phyloP scores from a whole-genome alignment of 768 basidiomycete genomes.

The Favolaschia claudopus region DNA sequence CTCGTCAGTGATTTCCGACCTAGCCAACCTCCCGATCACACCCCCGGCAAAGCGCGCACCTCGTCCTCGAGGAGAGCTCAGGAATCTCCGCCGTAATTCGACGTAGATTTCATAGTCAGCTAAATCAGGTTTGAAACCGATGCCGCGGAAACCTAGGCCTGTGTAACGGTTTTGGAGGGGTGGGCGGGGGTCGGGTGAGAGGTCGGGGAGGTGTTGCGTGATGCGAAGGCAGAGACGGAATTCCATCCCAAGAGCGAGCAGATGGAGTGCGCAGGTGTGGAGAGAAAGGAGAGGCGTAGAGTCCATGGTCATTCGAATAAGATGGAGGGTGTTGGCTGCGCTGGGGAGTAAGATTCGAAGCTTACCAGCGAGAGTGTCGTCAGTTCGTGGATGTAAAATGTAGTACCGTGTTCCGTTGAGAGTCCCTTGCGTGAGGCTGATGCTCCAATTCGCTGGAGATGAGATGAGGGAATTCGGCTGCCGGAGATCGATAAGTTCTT shows the following conservation, averaged over 20 bases:
- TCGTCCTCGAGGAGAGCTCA: background rate
- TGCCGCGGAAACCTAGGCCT: background rate
- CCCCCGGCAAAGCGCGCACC: conserved; percentile 6
- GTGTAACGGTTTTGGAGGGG: background rate
- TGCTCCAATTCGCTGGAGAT: no score
- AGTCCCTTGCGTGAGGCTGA: no score
- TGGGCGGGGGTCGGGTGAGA: background rate
- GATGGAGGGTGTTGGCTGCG: background rate
- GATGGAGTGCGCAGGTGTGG: background rate
- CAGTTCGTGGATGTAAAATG: no score
- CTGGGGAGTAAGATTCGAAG: background rate
- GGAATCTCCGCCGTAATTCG: background rate
- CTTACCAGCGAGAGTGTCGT: no score
- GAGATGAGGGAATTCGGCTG: no score
- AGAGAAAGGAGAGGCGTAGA: no score
- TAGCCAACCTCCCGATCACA: conserved; percentile 3
- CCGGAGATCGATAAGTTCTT: no score
- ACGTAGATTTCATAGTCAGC: background rate
- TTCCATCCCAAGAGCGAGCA: background rate
- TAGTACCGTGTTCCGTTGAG: no score
- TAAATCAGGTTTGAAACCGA: background rate
- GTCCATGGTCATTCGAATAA: conserved; percentile 3
- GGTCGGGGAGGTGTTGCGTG: no score
- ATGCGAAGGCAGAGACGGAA: background rate
- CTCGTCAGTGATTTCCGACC: no score